These are phyloP conservation scores for Grosmannia clavigera DNA, from an alignment of 2,329 filamentous ascomycete genomes.

Conservation along the genomic window DNA sequence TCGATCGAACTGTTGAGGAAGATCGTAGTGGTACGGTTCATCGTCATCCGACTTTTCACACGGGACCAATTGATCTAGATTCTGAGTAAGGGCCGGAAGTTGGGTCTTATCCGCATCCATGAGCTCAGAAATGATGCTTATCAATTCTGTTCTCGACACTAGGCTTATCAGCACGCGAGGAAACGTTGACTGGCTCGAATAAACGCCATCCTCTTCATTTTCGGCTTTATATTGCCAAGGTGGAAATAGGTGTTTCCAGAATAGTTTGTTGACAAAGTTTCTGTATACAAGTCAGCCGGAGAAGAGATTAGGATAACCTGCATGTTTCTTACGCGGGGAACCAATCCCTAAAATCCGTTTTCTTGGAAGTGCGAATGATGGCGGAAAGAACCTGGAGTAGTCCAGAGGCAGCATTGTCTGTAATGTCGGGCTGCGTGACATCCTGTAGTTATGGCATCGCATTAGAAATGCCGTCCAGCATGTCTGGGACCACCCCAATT, in stretches of 20 bases:
- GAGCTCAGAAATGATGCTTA: conserved; percentile 45
- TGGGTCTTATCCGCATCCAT: conserved; percentile 37
- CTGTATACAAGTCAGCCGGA: background rate
- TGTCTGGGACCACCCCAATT: too few relatives aligned
- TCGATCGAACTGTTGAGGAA: conserved; percentile 51
- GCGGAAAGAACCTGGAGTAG: conserved; percentile 23
- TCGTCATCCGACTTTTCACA: conserved; percentile 29
- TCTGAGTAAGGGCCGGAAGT: conserved; percentile 37
- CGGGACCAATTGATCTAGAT: conserved; percentile 37
- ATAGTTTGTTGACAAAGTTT: conserved; percentile 33
- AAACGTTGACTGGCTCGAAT: conserved; percentile 12
- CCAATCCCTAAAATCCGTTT: conserved; percentile 2
- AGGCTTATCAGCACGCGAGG: conserved; percentile 36
- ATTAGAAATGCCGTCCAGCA: background rate
- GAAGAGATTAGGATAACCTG: background rate
- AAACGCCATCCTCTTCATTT: conserved; percentile 5
- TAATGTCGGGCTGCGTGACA: conserved; percentile 23
- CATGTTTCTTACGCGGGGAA: conserved; percentile 3
- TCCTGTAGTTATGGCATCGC: conserved; percentile 17
- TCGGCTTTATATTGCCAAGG: conserved; percentile 21
- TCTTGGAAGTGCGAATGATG: conserved; percentile 14
- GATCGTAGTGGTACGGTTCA: conserved; percentile 46
- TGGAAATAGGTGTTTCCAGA: conserved; percentile 57
- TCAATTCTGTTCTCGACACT: conserved; percentile 45
- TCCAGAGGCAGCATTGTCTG: conserved; percentile 24